Percentiles rank a stretch among this genome's conserved stretches.
Evolutionary conservation across 1,284 basidiomycete species (phyloP).

Genomic region (Xerocomus amazonicus): DNA sequence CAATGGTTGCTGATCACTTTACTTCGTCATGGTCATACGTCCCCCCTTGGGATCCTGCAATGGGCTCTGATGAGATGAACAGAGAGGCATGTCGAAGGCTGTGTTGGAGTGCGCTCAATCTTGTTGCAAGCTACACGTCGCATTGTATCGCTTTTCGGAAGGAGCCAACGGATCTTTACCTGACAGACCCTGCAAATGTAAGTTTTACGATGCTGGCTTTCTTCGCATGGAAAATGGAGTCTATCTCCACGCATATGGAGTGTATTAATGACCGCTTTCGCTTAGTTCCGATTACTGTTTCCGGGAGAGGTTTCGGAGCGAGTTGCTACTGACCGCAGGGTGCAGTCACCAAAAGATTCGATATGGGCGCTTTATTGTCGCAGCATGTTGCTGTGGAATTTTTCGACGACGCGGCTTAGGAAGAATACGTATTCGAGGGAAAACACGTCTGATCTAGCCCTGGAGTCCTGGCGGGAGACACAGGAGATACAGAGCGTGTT

Average conservation of each 20-base stretch:
- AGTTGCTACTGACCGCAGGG: constrained; percentile 37
- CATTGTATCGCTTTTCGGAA: constrained; percentile 63
- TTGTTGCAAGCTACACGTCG: constrained; percentile 61
- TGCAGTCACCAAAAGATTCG: constrained; percentile 59
- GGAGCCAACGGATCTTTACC: constrained; percentile 50
- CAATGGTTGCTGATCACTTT: constrained; percentile 38
- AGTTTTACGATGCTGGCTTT: constrained; percentile 24
- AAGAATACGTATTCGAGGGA: constrained; percentile 41
- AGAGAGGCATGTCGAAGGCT: constrained; percentile 68
- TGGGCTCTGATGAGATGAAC: constrained; percentile 50
- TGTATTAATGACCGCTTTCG: constrained; percentile 16
- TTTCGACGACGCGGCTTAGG: constrained; percentile 51
- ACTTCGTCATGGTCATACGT: constrained; percentile 46
- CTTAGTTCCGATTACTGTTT: constrained; percentile 51
- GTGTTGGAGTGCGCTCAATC: constrained; percentile 68
- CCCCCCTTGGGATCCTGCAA: constrained; percentile 58
- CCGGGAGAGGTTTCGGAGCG: constrained; percentile 61
- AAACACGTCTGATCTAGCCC: constrained; percentile 54
- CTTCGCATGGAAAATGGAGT: constrained; percentile 4
- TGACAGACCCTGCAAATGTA: constrained; percentile 64
- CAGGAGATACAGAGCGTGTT: constrained; percentile 62
- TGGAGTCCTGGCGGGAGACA: constrained; percentile 59
- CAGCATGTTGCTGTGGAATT: constrained; percentile 74
- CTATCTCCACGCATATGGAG: constrained; percentile 28
- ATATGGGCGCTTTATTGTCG: constrained; percentile 78